Evolutionary conservation across 257 asterid species (phyloP).

Genomic region (Solanum chmielewskii): DNA sequence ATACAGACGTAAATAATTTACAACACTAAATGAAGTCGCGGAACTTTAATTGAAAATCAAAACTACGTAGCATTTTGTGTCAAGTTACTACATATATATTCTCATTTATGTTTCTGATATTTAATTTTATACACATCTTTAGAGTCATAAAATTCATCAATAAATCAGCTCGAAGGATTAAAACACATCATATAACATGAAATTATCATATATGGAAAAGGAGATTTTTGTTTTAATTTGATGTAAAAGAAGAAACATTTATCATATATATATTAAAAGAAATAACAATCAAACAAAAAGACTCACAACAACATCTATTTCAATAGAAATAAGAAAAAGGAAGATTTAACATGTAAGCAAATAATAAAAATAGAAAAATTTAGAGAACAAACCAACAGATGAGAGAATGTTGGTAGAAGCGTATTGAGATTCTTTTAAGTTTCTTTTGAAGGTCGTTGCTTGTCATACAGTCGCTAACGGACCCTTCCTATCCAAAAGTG

Average conservation of each 20-base stretch:
- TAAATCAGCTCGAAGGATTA: too few species aligned
- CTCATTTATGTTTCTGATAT: neutral
- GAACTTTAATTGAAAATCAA: too few species aligned
- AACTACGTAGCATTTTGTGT: too few species aligned
- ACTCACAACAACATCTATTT: neutral
- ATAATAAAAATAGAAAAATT: too few species aligned
- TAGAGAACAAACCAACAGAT: constrained; percentile 41
- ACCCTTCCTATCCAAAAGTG: constrained; percentile 27
- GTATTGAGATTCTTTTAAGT: constrained; percentile 58
- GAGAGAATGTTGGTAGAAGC: constrained; percentile 44
- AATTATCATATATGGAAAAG: neutral
- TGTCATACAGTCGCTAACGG: constrained; percentile 84
- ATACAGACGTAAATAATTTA: too few species aligned
- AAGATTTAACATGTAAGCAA: neutral
- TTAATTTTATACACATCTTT: too few species aligned
- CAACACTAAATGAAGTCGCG: too few species aligned
- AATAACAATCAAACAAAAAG: neutral
- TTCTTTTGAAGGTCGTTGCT: constrained; percentile 73
- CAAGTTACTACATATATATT: too few species aligned
- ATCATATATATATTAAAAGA: neutral
- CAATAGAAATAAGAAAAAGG: neutral
- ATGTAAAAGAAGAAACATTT: neutral
- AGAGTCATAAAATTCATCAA: too few species aligned
- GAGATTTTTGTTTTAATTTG: neutral
- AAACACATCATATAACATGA: too few species aligned